Percentiles rank a stretch among this genome's conserved stretches.
Evolutionary conservation across 2,329 filamentous ascomycete species (phyloP).

Genomic region (Neonectria hederae): DNA sequence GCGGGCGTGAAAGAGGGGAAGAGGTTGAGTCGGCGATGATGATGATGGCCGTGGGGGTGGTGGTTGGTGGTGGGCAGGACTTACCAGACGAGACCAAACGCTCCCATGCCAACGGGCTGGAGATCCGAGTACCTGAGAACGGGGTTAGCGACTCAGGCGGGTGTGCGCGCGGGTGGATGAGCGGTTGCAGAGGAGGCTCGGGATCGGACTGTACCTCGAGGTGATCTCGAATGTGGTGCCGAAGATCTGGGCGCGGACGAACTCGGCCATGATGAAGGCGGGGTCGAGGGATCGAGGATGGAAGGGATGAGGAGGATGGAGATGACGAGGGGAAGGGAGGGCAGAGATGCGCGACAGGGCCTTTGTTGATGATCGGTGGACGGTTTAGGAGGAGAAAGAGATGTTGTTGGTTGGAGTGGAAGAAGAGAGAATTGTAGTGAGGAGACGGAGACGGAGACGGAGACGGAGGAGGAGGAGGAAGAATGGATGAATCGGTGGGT

Average conservation of each 20-base stretch:
- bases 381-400: constrained; percentile 1
- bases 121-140: constrained; percentile 87
- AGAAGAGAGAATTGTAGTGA: background rate
- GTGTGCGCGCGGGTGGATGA: background rate
- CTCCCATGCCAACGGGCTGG: constrained; percentile 98
- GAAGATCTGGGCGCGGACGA: constrained; percentile 98
- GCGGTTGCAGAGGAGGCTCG: background rate
- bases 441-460: background rate
- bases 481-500: constrained; percentile 12
- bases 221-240: constrained; percentile 99
- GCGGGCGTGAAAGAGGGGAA: constrained; percentile 5
- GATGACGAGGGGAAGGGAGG: constrained; percentile 1
- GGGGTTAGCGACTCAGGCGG: constrained; percentile 23
- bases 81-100: constrained; percentile 97
- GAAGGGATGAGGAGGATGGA: constrained; percentile 11
- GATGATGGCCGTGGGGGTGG: constrained; percentile 12
- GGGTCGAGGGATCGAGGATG: constrained; percentile 21
- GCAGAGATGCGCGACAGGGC: constrained; percentile 2
- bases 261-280: constrained; percentile 87
- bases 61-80: constrained; percentile 36
- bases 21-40: background rate
- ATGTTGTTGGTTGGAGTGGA: background rate
- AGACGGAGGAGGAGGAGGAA: constrained; percentile 1
- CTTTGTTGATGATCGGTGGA: constrained; percentile 2
- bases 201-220: constrained; percentile 73